These are phyloP conservation scores for Xylaria digitata DNA, from an alignment of 2,329 filamentous ascomycete species.

Conservation along the genomic window DNA sequence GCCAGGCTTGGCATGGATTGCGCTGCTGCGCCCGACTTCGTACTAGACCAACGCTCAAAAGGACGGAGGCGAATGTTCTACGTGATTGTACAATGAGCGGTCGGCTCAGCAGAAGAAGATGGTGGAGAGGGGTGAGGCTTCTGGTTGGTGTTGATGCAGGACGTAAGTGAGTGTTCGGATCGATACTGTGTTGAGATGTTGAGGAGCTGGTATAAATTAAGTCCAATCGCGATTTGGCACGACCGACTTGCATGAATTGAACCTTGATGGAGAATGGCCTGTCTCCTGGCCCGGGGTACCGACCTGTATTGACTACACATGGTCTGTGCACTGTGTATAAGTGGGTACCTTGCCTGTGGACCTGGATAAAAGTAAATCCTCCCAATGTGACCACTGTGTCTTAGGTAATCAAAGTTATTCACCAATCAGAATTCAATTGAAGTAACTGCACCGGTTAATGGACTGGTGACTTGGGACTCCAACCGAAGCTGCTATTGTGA, in stretches of 20 bases:
- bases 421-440: conserved; percentile 32
- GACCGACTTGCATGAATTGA: conserved; percentile 31
- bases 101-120: conserved; percentile 1
- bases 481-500: conserved; percentile 15
- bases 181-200: conserved; percentile 19
- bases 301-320: not conserved
- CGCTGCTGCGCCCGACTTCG: conserved; percentile 40
- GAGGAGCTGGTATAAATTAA: conserved; percentile 27
- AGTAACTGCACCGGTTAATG: conserved; percentile 6
- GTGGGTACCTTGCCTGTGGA: not conserved
- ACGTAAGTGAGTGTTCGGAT: conserved; percentile 6
- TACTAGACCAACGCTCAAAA: conserved; percentile 18
- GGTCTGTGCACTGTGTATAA: conserved; percentile 23
- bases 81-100: conserved; percentile 8
- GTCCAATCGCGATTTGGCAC: conserved; percentile 40
- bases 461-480: conserved; percentile 7
- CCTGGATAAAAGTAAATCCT: conserved; percentile 37
- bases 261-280: conserved; percentile 14
- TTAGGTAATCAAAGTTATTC: too few species aligned
- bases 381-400: not conserved
- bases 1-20: conserved; percentile 37
- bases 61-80: conserved; percentile 1
- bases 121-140: not conserved
- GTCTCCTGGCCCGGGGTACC: conserved; percentile 15
- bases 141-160: conserved; percentile 17